phyloP scores from a whole-genome alignment of 345 rosid species.

The Salix purpurea region DNA sequence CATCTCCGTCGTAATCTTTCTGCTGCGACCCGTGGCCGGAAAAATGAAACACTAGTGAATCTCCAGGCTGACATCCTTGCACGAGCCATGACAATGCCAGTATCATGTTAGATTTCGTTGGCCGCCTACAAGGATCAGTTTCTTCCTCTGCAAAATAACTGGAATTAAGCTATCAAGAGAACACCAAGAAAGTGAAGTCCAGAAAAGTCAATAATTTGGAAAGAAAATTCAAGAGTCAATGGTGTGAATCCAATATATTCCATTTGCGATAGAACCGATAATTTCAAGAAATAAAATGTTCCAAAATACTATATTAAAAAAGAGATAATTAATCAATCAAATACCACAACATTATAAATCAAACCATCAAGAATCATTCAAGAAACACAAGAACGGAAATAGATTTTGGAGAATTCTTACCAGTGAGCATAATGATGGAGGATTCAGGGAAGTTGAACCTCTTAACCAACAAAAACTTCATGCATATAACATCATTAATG shows the following conservation, averaged over 20 bases:
- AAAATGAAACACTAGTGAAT: conserved; percentile 80
- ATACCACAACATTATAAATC: too few relatives aligned
- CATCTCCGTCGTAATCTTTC: conserved; percentile 73
- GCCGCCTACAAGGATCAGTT: conserved; percentile 64
- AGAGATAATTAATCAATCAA: too few relatives aligned
- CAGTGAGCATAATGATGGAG: conserved; percentile 74
- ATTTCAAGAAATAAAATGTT: too few relatives aligned
- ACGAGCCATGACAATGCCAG: conserved; percentile 89
- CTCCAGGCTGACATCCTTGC: conserved; percentile 85
- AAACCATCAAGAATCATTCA: too few relatives aligned
- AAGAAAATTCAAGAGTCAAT: too few relatives aligned
- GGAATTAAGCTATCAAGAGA: not conserved
- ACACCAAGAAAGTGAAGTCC: not conserved
- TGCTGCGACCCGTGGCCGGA: conserved; percentile 85
- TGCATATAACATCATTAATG: conserved; percentile 73
- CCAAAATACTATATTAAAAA: too few relatives aligned
- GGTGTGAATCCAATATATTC: too few relatives aligned
- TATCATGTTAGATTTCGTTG: conserved; percentile 70
- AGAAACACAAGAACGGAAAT: not conserved
- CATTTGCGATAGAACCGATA: too few relatives aligned
- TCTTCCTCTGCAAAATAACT: conserved; percentile 64
- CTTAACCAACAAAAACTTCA: conserved; percentile 76
- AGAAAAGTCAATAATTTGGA: too few relatives aligned
- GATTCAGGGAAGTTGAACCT: conserved; percentile 78
- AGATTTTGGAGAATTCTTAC: conserved; percentile 15